Base-by-base conservation (phyloP, 345 rosid genomes). In the Chamaenerion angustifolium region DNA sequence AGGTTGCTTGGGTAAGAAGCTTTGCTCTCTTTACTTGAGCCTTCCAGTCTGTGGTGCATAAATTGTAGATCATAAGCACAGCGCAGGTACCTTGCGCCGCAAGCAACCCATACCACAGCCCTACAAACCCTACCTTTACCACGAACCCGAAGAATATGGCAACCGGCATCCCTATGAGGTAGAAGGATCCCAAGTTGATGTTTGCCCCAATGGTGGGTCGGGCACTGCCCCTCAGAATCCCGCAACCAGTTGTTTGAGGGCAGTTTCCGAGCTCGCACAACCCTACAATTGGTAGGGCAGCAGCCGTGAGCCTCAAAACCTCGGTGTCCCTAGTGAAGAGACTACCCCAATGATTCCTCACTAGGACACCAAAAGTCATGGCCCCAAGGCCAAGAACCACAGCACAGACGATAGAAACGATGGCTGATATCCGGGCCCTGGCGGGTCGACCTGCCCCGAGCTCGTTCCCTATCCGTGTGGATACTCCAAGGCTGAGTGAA, bases 51-150 rank as follows among this genome's bases (percentile, higher is more conserved):
- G 93, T 92, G 66, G 46, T 75, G 52, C 73, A 49, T 6, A 92
- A 79, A 14, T 80, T 83, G 52, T 23, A 63, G 7, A 92, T 57
- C 96, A 92, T 92, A 58, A 87, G 78, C 18, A 72, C 15, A 12
- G 90, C 96, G 49, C 98, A 92, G 0, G 93, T 76, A 12, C 70
- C 95, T 69, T 92, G 96, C 54, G 98, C 98, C 0, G 98, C 95
- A 65, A 92, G 81, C 62, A 92, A 71, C 46, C 96, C 98, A 0
- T 80, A 41, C 98, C 98, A 92, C 13, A 92, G 75, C 42, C 93
- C 98, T 0, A 76, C 59, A 53, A 92, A 92, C 45, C 98, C 96
- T 78, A 77, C 37, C 58, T 78, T 78, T 16, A 64, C 69, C 60
- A 72, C 63, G 41, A 92, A 92, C 44, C 83, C 96, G 65, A 73